Evolutionary conservation across 371 early-diverging fungal species (phyloP), one percentile per base, ranked within the genome.

Genomic region (Mortierella sp.): DNA sequence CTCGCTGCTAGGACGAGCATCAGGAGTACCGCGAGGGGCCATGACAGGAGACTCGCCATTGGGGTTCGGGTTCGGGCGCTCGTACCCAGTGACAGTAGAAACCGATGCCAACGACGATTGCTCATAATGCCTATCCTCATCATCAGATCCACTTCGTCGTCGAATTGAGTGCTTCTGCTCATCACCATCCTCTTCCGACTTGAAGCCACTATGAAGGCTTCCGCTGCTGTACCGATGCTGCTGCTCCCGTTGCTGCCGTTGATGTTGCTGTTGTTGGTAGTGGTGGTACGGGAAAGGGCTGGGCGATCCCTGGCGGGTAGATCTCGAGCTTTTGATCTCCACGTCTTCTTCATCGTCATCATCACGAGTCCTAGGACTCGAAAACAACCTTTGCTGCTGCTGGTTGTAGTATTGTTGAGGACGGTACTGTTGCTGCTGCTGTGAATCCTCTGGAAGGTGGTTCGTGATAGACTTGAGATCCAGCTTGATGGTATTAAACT

Each of bases 31-130:
- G 45, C 76, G 71, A 34, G 65, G 65, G 24, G 75, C 55, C 42
- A 74, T n/a, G 2, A 63, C 74, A 19, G 85, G 85, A 9, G 85
- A 85, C 73, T 85, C 85, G 14, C 82, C 85, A 58, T 85, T 81
- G 16, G 81, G 85, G 54, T 84, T 84, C 14, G 79, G 74, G 70
- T 85, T 85, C 13, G 76, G 68, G 13, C 38, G 71, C 48, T 82
- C 86, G 48, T 80, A 54, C 19, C 80, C 80, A 7, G 81, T 76
- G 21, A 75, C 75, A 70, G 70, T 79, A n/a, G 31, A 19, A 5
- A 7, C 68, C 24, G 68, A 45, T 5, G 42, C 42, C 60, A 77
- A 16, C 42, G 73, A 19, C 58, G 24, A 60, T n/a, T 45, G 44
- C 8, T 68, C 44, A 45, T 78, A 72, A 8, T 71, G 57, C 5